Evolutionary conservation across 768 basidiomycete species (phyloP), one percentile per base, ranked within the genome.

Genomic region (Suillus sp.): DNA sequence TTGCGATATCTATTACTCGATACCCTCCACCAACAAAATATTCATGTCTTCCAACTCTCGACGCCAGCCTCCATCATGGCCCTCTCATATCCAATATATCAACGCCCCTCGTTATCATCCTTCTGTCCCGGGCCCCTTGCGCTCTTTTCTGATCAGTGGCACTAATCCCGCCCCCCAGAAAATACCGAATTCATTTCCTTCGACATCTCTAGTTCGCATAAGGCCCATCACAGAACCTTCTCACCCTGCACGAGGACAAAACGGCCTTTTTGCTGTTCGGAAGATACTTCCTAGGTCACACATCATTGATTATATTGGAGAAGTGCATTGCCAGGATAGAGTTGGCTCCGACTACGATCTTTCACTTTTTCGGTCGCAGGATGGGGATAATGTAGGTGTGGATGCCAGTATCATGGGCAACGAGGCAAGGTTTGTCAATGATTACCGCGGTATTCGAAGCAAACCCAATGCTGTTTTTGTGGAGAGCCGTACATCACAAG

Each of bases 381-480:
- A 81, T 59, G 86, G 85, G 9, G 70, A 83, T 45, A 88, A 80
- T 69, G 83, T 95, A 22, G 95, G 93, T 1, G 80, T 92, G 45
- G 95, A 97, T 72, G 93, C 94, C 22, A 79, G 79, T 34, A 67
- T 50, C 3, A 84, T 84, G 79, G 95, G 95, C 34, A 97, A 96
- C 75, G 92, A 95, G 74, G 90, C 89, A 1, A 80, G 95, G 69
- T 95, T 96, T 72, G 81, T 93, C 63, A 97, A 97, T 68, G 95
- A 96, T 78, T 98, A 90, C 75, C 84, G 95, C 61, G 92, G 93
- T 2, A 80, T 95, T n/a, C 78, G 72, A 56, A 72, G 74, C 27
- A 88, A 79, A 71, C 86, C 92, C 4, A 95, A 95, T 67, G 90
- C 87, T 0, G 67, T 84, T 34, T 94, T 94, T 68, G 77, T 80